These are phyloP conservation scores for Leccinum uliginosum DNA, from an alignment of 768 basidiomycete species.

Conservation along the genomic window DNA sequence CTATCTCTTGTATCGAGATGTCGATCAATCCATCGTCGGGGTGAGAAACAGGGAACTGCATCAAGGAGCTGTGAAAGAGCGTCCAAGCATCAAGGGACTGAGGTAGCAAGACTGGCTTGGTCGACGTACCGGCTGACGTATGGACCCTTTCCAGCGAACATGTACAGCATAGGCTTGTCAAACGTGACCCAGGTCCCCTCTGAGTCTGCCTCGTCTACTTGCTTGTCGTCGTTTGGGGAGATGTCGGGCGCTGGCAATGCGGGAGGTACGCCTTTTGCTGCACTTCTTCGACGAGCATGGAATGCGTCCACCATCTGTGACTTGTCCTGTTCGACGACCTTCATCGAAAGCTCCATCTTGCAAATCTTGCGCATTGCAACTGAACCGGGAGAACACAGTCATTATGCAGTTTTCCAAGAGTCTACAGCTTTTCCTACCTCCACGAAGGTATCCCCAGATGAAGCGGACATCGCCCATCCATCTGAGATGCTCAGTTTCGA, in stretches of 20 bases:
- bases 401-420: neutral
- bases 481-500: slow-evolving; percentile 78
- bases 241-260: slow-evolving; percentile 11
- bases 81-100: neutral
- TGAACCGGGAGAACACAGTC: slow-evolving; percentile 22
- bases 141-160: slow-evolving; percentile 78
- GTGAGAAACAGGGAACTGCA: slow-evolving; percentile 81
- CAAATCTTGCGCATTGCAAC: slow-evolving; percentile 62
- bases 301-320: slow-evolving; percentile 57
- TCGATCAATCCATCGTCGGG: slow-evolving; percentile 80
- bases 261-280: slow-evolving; percentile 11
- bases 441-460: slow-evolving; percentile 63
- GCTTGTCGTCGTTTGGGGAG: slow-evolving; percentile 9
- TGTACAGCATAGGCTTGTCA: slow-evolving; percentile 61
- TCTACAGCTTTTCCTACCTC: slow-evolving; percentile 40
- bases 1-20: slow-evolving; percentile 59
- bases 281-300: slow-evolving; percentile 33
- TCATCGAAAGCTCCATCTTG: slow-evolving; percentile 66
- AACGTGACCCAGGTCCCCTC: slow-evolving; percentile 67
- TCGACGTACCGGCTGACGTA: slow-evolving; percentile 57
- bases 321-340: slow-evolving; percentile 68
- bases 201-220: slow-evolving; percentile 25
- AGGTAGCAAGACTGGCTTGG: neutral
- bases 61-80: slow-evolving; percentile 48
- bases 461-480: slow-evolving; percentile 88